Conservation (phyloP, 75 land plant genomes). For the Chamaecyparis obtusa region DNA sequence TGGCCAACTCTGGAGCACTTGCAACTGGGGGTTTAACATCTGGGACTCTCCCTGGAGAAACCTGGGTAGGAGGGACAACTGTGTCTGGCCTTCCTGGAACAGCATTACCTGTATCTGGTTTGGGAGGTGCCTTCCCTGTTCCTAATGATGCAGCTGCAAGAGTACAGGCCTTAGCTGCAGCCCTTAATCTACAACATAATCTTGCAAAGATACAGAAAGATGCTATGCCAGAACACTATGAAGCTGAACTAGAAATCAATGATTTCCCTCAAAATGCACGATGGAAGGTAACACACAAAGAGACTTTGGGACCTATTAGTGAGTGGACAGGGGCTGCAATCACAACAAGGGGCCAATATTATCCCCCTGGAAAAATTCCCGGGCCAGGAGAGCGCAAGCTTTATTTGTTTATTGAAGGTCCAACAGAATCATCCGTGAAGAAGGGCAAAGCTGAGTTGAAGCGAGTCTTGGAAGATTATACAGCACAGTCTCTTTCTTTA, state of each 20-base stretch:
- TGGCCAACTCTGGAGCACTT: constrained; percentile 25
- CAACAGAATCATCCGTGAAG: constrained; percentile 89
- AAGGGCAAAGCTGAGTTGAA: constrained; percentile 89
- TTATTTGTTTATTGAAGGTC: constrained; percentile 94
- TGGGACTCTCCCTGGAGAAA: constrained; percentile 33
- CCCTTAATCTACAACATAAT: constrained; percentile 87
- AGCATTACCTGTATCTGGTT: constrained; percentile 15
- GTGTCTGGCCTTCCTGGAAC: constrained; percentile 23
- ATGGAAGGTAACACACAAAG: constrained; percentile 98
- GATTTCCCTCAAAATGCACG: constrained; percentile 99
- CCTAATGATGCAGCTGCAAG: constrained; percentile 68
- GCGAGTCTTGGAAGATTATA: constrained; percentile 84
- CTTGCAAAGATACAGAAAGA: constrained; percentile 87
- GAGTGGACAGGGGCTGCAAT: constrained; percentile 99
- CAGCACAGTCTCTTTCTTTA: constrained; percentile 57
- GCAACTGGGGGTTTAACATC: constrained; percentile 31
- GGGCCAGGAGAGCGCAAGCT: constrained; percentile 92
- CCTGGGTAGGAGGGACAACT: constrained; percentile 24
- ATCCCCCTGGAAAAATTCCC: constrained; percentile 78
- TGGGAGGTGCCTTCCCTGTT: constrained; percentile 29
- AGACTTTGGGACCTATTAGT: constrained; percentile 95
- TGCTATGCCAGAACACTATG: constrained; percentile 92
- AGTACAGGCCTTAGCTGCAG: constrained; percentile 85
- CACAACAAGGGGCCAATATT: constrained; percentile 91
- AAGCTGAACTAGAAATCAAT: constrained; percentile 95